phyloP scores from a whole-genome alignment of 2,329 filamentous ascomycete genomes.

The Calonectria leucothoes region DNA sequence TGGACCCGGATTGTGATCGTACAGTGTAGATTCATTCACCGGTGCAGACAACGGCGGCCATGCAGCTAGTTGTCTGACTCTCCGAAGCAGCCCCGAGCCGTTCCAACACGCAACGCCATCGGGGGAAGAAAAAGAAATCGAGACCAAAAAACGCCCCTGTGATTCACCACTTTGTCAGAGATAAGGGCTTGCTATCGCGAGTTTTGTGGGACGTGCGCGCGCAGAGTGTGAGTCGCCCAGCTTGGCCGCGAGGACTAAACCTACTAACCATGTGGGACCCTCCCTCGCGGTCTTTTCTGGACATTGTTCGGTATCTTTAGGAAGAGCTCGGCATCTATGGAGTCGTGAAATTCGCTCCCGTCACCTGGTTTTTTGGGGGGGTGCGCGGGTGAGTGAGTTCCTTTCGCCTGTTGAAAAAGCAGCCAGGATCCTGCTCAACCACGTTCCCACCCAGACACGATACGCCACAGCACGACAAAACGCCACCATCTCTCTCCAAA shows the following conservation, averaged over 20 bases:
- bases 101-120: not conserved
- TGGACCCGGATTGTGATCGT: not conserved
- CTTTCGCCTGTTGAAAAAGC: not conserved
- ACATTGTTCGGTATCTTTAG: slow-evolving; percentile 21
- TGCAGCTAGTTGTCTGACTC: not conserved
- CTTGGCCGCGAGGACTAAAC: slow-evolving; percentile 1
- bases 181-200: not conserved
- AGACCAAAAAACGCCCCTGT: not conserved
- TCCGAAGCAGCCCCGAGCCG: not conserved
- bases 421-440: not conserved
- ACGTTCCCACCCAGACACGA: not conserved
- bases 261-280: slow-evolving; percentile 9
- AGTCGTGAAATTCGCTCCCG: not conserved
- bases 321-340: slow-evolving; percentile 5
- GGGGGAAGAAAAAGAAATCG: not conserved
- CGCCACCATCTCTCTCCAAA: not conserved
- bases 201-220: slow-evolving; percentile 3
- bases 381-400: not conserved
- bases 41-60: not conserved
- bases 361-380: not conserved
- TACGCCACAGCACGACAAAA: not conserved
- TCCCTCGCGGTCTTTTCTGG: slow-evolving; percentile 23
- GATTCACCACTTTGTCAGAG: not conserved
- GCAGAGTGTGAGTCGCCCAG: not conserved
- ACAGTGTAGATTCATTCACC: not conserved